Evolutionary conservation across 768 basidiomycete genomes (phyloP).

Genomic region (Leccinum pellstonianum): DNA sequence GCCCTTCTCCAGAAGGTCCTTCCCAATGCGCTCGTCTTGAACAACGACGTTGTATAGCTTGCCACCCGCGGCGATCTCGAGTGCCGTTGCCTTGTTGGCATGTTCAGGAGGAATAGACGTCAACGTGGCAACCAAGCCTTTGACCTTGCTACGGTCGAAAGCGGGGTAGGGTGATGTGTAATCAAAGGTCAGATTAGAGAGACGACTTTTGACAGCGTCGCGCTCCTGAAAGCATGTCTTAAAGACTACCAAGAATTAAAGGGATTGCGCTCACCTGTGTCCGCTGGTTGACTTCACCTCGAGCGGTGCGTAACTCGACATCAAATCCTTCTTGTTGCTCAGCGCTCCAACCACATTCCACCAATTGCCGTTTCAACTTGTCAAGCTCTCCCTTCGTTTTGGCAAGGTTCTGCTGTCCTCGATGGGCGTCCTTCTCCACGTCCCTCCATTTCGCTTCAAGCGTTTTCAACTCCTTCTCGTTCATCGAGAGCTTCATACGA

Average conservation of each 20-base stretch:
- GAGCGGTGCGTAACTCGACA: conserved; percentile 48
- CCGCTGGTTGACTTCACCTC: conserved; percentile 51
- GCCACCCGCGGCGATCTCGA: conserved; percentile 89
- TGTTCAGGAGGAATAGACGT: conserved; percentile 70
- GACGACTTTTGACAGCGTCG: conserved; percentile 61
- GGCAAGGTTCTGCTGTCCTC: conserved; percentile 69
- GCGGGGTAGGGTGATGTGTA: conserved; percentile 73
- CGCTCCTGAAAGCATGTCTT: conserved; percentile 49
- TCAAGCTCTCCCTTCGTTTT: conserved; percentile 58
- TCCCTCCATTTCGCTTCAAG: conserved; percentile 81
- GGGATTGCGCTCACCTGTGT: conserved; percentile 52
- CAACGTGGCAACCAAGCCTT: conserved; percentile 90
- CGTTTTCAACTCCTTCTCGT: conserved; percentile 71
- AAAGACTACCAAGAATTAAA: conserved; percentile 3
- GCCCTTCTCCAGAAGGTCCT: conserved; percentile 76
- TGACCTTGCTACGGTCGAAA: conserved; percentile 86
- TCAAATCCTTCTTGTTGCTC: conserved; percentile 67
- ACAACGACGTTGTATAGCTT: conserved; percentile 94
- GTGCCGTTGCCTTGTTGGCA: conserved; percentile 79
- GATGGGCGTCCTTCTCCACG: conserved; percentile 80
- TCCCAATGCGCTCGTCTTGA: conserved; percentile 85
- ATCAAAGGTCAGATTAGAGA: conserved; percentile 78
- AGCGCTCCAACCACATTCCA: conserved; percentile 69
- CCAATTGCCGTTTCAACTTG: conserved; percentile 49
- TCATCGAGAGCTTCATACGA: conserved; percentile 71